phyloP scores from a whole-genome alignment of 2,329 filamentous ascomycete species.

The Rhinocladiella mackenziei region DNA sequence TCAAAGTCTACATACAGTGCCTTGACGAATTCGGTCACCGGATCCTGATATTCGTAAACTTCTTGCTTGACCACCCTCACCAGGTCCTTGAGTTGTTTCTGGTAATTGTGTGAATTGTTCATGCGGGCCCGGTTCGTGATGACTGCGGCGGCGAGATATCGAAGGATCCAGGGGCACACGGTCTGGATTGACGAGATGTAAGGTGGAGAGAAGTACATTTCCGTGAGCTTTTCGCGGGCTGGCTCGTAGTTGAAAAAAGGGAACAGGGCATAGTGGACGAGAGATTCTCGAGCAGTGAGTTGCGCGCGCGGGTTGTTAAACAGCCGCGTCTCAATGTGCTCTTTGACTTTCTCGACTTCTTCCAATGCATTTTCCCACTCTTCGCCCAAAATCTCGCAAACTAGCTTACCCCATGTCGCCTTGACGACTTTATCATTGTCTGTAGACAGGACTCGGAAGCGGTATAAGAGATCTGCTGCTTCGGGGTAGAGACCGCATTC shows the following conservation, averaged over 20 bases:
- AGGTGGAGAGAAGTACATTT: conserved; percentile 92
- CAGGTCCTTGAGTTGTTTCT: conserved; percentile 98
- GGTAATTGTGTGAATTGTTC: conserved; percentile 79
- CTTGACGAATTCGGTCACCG: conserved; percentile 92
- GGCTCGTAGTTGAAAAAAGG: conserved; percentile 97
- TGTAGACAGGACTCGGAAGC: conserved; percentile 95
- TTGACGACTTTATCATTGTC: conserved; percentile 96
- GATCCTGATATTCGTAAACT: conserved; percentile 94
- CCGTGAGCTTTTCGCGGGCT: conserved; percentile 83
- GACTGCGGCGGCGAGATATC: conserved; percentile 89
- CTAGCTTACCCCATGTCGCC: conserved; percentile 96
- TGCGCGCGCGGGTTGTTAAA: conserved; percentile 96
- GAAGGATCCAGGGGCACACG: conserved; percentile 90
- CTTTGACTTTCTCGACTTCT: conserved; percentile 84
- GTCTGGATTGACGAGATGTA: conserved; percentile 99
- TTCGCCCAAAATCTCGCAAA: conserved; percentile 87
- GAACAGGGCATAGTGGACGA: conserved; percentile 98
- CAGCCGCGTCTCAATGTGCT: conserved; percentile 86
- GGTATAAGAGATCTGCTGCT: conserved; percentile 89
- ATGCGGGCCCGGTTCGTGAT: conserved; percentile 84
- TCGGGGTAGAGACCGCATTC: conserved; percentile 90
- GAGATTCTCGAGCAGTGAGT: conserved; percentile 92
- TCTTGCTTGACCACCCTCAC: conserved; percentile 95
- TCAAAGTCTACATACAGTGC: conserved; percentile 95
- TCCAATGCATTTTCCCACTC: conserved; percentile 95